Base-by-base conservation (phyloP, 2,329 filamentous ascomycete species). In the Ascosphaera apis region DNA sequence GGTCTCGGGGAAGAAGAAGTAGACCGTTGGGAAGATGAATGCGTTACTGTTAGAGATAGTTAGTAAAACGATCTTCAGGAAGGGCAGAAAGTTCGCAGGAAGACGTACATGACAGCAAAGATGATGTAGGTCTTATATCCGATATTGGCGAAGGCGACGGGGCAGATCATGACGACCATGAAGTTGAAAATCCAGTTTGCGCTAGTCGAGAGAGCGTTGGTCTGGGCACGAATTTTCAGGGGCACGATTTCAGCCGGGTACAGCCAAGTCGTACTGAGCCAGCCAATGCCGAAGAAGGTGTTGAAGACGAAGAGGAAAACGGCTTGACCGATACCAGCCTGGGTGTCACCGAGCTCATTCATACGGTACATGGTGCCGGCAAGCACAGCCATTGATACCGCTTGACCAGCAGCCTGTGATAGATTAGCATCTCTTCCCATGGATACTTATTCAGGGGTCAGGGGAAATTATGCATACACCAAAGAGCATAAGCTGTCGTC, bases 271-370 rank as follows among this genome's bases (percentile, higher is more conserved):
- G 66, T 60, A 1, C 68, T 67, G 0, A 69, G 55, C 52, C 69
- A 70, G 0, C 66, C 68, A 38, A 70, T 64, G 0, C 65, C 66
- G 32, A 69, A 64, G 50, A 72, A 71, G 43, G 63, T 66, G 50
- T 70, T 67, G 54, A 67, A 73, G 33, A 68, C 48, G 49, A 67
- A 72, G 34, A 72, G 58, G 48, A 69, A 69, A 41, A 66, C 58
- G 1, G 63, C 65, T 0, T 63, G 64, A 0, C 58, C 61, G 31
- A 69, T 61, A 40, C 64, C 58, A 2, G 66, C 59, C 1, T 53
- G 40, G 2, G 53, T 53, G 48, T 66, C 64, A 11, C 50, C 47
- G 0, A 35, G 35, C 21, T 49, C 53, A 9, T 60, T 55, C 45
- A 60, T 63, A 15, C 58, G 12, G 33, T 31, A 66, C 2, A 63